phyloP scores from a whole-genome alignment of 805 yeast genomes.

The Kodamaea fukazawae region DNA sequence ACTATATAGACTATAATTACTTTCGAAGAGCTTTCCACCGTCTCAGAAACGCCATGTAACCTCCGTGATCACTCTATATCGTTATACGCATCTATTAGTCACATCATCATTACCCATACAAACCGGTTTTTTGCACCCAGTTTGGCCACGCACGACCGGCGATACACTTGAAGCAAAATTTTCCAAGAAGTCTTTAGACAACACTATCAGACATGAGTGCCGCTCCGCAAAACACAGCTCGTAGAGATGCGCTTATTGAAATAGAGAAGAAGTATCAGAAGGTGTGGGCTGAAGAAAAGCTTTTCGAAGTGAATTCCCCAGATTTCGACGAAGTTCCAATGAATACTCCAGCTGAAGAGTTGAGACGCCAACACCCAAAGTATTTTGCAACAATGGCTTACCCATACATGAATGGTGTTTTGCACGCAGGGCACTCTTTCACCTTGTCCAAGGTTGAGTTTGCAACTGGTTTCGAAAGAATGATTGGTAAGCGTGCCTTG shows the following conservation, averaged over 20 bases:
- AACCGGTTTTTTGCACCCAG: not conserved
- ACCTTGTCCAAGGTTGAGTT: slow-evolving; percentile 93
- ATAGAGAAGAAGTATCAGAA: slow-evolving; percentile 87
- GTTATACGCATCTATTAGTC: not conserved
- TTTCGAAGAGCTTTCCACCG: no score
- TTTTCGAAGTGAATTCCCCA: slow-evolving; percentile 89
- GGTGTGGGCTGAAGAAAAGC: slow-evolving; percentile 81
- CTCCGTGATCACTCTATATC: not conserved
- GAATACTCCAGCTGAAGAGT: slow-evolving; percentile 53
- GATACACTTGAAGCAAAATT: slow-evolving; percentile 2
- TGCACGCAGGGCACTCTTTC: slow-evolving; percentile 97
- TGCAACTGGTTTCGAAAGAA: slow-evolving; percentile 89
- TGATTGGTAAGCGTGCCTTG: slow-evolving; percentile 87
- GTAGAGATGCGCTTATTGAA: slow-evolving; percentile 90
- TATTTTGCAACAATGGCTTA: slow-evolving; percentile 93
- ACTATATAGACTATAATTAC: no score
- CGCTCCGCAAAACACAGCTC: slow-evolving; percentile 65
- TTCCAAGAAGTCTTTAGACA: slow-evolving; percentile 6
- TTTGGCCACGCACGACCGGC: slow-evolving; percentile 4
- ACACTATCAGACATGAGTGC: slow-evolving; percentile 29
- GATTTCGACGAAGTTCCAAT: slow-evolving; percentile 53
- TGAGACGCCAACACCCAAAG: slow-evolving; percentile 80
- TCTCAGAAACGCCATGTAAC: no score
- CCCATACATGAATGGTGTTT: slow-evolving; percentile 98
- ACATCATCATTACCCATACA: not conserved